phyloP scores from a whole-genome alignment of 495 filamentous ascomycete species.

The Penicillium robsamsonii region DNA sequence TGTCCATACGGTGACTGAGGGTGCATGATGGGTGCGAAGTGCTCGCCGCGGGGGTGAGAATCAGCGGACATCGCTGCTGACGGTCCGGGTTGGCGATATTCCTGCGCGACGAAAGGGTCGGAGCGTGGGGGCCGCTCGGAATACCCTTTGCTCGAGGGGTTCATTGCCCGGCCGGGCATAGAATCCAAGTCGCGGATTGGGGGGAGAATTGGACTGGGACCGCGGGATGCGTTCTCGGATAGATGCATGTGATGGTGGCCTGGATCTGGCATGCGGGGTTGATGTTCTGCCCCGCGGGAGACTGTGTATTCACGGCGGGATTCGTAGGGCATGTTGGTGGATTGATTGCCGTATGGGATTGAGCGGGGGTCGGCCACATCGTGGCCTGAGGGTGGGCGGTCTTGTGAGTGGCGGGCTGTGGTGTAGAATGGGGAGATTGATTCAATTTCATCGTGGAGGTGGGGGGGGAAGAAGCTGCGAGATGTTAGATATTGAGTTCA shows the following conservation, averaged over 20 bases:
- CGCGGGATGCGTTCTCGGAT: slow-evolving; percentile 27
- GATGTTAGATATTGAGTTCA: not conserved
- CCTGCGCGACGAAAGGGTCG: slow-evolving; percentile 29
- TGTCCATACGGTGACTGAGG: slow-evolving; percentile 32
- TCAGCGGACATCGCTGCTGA: slow-evolving; percentile 27
- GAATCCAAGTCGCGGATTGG: slow-evolving; percentile 44
- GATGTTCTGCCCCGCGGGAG: slow-evolving; percentile 15
- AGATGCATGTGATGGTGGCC: slow-evolving; percentile 19
- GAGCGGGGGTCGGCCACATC: slow-evolving; percentile 37
- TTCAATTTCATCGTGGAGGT: slow-evolving; percentile 50
- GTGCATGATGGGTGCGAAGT: slow-evolving; percentile 33
- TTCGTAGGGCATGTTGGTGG: slow-evolving; percentile 24
- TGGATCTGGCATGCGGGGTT: slow-evolving; percentile 21
- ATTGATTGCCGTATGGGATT: slow-evolving; percentile 22
- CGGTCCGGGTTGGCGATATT: slow-evolving; percentile 26
- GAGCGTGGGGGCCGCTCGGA: slow-evolving; percentile 33
- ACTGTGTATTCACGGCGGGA: slow-evolving; percentile 35
- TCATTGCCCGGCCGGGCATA: slow-evolving; percentile 31
- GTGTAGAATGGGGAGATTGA: slow-evolving; percentile 39
- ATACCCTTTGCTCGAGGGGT: slow-evolving; percentile 24
- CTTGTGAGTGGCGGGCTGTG: slow-evolving; percentile 33
- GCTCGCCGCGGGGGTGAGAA: slow-evolving; percentile 29
- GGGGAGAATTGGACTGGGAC: slow-evolving; percentile 43
- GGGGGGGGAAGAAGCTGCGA: slow-evolving; percentile 44
- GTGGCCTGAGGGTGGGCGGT: slow-evolving; percentile 36